Percentiles rank a stretch among this genome's conserved stretches.
phyloP scores from a whole-genome alignment of 2,329 filamentous ascomycete species.

The Microdochium paspali region DNA sequence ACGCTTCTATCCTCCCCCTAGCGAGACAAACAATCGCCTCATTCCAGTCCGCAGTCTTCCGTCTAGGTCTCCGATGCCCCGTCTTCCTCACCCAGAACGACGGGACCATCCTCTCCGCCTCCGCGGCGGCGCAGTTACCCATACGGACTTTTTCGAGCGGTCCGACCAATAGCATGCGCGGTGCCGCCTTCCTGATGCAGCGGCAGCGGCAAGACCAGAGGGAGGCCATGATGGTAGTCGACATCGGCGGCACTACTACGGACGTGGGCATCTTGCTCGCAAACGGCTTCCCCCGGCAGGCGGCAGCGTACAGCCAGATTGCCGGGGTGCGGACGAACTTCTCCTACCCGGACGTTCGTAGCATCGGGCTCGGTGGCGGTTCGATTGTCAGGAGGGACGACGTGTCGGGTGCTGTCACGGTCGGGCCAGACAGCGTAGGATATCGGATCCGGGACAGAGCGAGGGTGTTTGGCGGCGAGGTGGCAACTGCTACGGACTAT shows the following conservation, averaged over 20 bases:
- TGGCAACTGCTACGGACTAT: slow-evolving; percentile 50
- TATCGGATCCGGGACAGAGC: slow-evolving; percentile 45
- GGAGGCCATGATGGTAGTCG: slow-evolving; percentile 47
- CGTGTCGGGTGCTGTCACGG: slow-evolving; percentile 25
- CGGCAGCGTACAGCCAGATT: slow-evolving; percentile 52
- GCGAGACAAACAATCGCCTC: slow-evolving; percentile 45
- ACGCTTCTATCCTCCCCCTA: slow-evolving; percentile 50
- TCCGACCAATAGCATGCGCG: slow-evolving; percentile 54
- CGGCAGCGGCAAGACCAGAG: slow-evolving; percentile 13
- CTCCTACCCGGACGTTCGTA: slow-evolving; percentile 46
- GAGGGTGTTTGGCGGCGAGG: slow-evolving; percentile 44
- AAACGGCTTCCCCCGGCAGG: slow-evolving; percentile 54
- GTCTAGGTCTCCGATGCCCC: slow-evolving; percentile 39
- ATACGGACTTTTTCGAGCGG: slow-evolving; percentile 55
- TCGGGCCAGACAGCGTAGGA: slow-evolving; percentile 55
- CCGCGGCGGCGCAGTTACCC: slow-evolving; percentile 43
- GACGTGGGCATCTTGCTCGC: slow-evolving; percentile 52
- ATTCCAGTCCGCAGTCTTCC: slow-evolving; percentile 41
- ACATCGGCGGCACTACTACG: slow-evolving; percentile 58
- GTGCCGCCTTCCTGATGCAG: slow-evolving; percentile 48
- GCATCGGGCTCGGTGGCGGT: slow-evolving; percentile 49
- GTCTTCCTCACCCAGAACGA: slow-evolving; percentile 57
- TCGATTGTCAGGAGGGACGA: slow-evolving; percentile 37
- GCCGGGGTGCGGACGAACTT: slow-evolving; percentile 56
- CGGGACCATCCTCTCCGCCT: slow-evolving; percentile 47